phyloP scores from a whole-genome alignment of 257 asterid species.

The Plectranthus barbatus region DNA sequence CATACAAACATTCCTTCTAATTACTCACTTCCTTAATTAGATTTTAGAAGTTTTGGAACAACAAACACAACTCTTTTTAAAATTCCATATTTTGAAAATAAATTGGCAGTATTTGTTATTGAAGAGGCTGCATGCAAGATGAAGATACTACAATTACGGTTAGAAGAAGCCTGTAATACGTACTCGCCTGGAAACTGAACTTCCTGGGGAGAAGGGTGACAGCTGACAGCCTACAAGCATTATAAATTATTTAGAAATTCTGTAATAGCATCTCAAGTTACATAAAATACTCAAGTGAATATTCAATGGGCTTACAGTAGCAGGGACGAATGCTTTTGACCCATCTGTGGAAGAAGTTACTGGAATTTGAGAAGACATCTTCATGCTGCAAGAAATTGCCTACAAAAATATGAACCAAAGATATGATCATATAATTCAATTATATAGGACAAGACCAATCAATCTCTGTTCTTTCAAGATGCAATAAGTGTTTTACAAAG shows the following conservation, averaged over 20 bases:
- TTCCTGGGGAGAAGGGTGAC: conserved; percentile 26
- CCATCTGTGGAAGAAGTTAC: conserved; percentile 26
- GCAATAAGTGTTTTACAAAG: not conserved
- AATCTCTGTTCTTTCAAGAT: conserved; percentile 1
- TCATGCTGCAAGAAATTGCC: conserved; percentile 48
- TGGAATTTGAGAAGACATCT: conserved; percentile 26
- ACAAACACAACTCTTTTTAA: no score
- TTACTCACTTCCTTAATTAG: no score
- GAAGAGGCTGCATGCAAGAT: not conserved
- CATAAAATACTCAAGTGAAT: conserved; percentile 11
- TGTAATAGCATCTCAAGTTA: conserved; percentile 7
- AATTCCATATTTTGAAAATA: no score
- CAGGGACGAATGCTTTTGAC: conserved; percentile 33
- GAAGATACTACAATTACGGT: no score
- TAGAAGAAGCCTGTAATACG: conserved; percentile 14
- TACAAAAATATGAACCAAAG: conserved; percentile 27
- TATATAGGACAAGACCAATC: conserved; percentile 13
- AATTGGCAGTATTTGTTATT: not conserved
- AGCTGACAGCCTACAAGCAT: conserved; percentile 40
- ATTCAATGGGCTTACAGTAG: conserved; percentile 4
- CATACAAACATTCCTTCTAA: no score
- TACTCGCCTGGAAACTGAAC: conserved; percentile 41
- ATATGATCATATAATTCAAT: conserved; percentile 13
- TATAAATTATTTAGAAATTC: conserved; percentile 10
- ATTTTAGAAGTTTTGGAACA: no score